A percentile compares a stretch with the other conserved stretches of the same genome.
phyloP scores from a whole-genome alignment of 176 grass and related monocot genomes.

The Sorghum bicolor region DNA sequence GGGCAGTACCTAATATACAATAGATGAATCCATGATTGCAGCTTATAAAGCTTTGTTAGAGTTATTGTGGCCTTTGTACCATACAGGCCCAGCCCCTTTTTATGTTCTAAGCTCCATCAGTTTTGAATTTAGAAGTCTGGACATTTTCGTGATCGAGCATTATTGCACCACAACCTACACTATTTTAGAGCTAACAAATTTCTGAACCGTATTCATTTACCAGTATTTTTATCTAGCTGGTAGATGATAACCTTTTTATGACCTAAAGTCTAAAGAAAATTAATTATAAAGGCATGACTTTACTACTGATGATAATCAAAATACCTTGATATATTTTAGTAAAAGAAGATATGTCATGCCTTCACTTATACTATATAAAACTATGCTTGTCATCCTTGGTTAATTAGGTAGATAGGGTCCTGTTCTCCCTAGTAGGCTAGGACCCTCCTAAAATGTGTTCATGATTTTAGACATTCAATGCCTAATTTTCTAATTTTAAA shows the following conservation, averaged over 20 bases:
- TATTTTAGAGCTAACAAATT: not conserved
- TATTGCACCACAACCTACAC: not conserved
- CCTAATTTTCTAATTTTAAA: constrained; percentile 8
- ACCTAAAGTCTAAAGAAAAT: not conserved
- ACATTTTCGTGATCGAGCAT: not conserved
- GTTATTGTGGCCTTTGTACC: not conserved
- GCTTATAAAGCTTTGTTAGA: not conserved
- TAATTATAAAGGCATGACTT: not conserved
- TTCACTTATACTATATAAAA: not conserved
- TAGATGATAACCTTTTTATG: not conserved
- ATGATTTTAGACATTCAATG: not conserved
- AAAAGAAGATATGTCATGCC: not conserved
- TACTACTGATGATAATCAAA: not conserved
- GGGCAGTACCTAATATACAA: not conserved
- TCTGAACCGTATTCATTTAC: not conserved
- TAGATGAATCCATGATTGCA: not conserved
- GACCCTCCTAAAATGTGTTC: not conserved
- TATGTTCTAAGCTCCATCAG: not conserved
- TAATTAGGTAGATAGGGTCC: not conserved
- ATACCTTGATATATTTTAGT: not conserved
- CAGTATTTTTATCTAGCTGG: not conserved
- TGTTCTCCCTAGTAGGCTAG: not conserved
- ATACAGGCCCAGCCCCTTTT: not conserved
- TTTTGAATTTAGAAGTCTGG: constrained; percentile 1
- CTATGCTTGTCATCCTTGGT: not conserved